Base-by-base conservation (phyloP, 139 green algal species). In the Chlamydomonas sp. region DNA sequence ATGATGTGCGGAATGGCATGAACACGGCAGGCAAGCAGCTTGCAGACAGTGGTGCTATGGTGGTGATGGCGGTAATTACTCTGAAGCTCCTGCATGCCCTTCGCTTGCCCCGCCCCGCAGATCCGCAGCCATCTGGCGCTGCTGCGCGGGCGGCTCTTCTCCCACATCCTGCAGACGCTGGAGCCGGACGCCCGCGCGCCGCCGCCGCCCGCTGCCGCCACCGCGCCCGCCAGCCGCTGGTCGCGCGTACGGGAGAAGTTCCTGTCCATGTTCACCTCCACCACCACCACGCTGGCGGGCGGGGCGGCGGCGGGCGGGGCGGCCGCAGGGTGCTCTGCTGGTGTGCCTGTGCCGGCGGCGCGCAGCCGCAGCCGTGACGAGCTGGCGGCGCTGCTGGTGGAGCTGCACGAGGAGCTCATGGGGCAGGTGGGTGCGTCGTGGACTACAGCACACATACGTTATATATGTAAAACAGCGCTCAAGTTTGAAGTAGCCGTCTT, bases 351-450 rank as follows among this genome's bases (percentile, higher is more conserved):
- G 9, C n/a, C 80, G 3, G 68, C 78, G 80, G 79, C 85, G 79
- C 79, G 81, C 68, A 89, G 80, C 57, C 77, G 85, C 67, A 92
- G 83, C 79, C 91, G 88, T 77, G 85, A 91, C 63, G 82, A 93
- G 85, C 92, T 97, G 74, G 90, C 90, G 74, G 75, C 71, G 63
- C 89, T 89, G 85, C 91, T 97, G 84, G 71, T 79, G 17, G 91
- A 95, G 63, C 89, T 97, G 85, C 93, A 96, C 83, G 87, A 92
- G 7, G 93, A 95, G 61, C 88, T 97, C 68, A 92, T 92, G 78
- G 73, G 77, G 16, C 93, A 96, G 93, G 93, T 93, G 31, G 8
- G 61, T 60, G 76, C 31, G 31, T 49, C 31, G 31, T 49, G 31
- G 31, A 9, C 61, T 63, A 63, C 2, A 17, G 5, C 12, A n/a